phyloP scores from a whole-genome alignment of 2,329 filamentous ascomycete species.

The Nothophaeocryptopus gaeumannii region DNA sequence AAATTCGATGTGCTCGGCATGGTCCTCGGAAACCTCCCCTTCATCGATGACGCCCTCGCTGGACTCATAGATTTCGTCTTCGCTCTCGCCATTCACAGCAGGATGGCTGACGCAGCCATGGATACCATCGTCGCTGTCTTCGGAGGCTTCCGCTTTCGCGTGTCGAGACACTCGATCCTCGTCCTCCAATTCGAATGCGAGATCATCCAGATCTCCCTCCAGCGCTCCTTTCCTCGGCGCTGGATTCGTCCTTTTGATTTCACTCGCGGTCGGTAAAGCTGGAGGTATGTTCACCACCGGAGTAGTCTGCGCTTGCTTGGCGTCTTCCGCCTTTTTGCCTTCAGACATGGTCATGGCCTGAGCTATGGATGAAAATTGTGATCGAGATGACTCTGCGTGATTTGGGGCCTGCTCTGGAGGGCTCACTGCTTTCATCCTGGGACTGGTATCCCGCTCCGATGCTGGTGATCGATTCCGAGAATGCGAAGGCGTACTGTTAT shows the following conservation, averaged over 20 bases:
- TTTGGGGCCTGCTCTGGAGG: slow-evolving; percentile 6
- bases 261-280: too few relatives aligned
- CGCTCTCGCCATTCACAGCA: slow-evolving; percentile 2
- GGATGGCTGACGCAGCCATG: slow-evolving; percentile 14
- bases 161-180: slow-evolving; percentile 5
- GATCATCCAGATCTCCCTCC: slow-evolving; percentile 12
- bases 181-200: slow-evolving; percentile 31
- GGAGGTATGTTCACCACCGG: too few relatives aligned
- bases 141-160: slow-evolving; percentile 5
- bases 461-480: slow-evolving; percentile 26
- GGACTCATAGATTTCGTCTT: slow-evolving; percentile 22
- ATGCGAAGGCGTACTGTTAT: slow-evolving; percentile 31
- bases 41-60: slow-evolving; percentile 18
- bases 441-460: slow-evolving; percentile 2
- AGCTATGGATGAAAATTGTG: slow-evolving; percentile 5
- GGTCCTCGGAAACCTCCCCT: slow-evolving; percentile 13
- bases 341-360: slow-evolving; percentile 5
- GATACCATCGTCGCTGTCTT: slow-evolving; percentile 16
- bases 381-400: slow-evolving; percentile 1
- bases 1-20: slow-evolving; percentile 26
- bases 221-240: too few relatives aligned
- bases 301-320: too few relatives aligned
- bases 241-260: too few relatives aligned
- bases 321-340: slow-evolving; percentile 1
- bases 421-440: not conserved